These are phyloP conservation scores for Herpotrichia juniperi DNA, from an alignment of 2,329 filamentous ascomycete genomes.

Conservation along the genomic window DNA sequence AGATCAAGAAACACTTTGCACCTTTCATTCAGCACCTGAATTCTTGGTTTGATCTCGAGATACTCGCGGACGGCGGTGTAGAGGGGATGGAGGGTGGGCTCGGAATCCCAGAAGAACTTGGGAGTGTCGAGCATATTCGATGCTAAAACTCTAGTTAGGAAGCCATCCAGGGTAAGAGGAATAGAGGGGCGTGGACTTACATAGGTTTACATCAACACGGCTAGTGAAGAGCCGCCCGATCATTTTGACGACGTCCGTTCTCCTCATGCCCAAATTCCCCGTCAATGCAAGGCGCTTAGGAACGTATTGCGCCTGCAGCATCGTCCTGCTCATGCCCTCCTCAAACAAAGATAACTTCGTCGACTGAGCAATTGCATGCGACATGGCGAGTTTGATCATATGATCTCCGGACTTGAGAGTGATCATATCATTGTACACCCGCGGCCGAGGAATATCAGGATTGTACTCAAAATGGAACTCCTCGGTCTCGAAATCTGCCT, in stretches of 20 bases:
- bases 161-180: background rate
- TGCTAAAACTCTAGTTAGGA: slow-evolving; percentile 57
- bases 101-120: slow-evolving; percentile 98
- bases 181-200: slow-evolving; percentile 62
- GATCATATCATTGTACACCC: slow-evolving; percentile 99
- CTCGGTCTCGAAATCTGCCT: slow-evolving; percentile 94
- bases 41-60: slow-evolving; percentile 93
- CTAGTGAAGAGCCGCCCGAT: slow-evolving; percentile 90
- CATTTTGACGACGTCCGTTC: slow-evolving; percentile 90
- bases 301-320: slow-evolving; percentile 90
- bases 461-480: slow-evolving; percentile 99
- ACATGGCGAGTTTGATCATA: slow-evolving; percentile 99
- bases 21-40: slow-evolving; percentile 95
- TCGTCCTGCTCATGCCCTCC: slow-evolving; percentile 92
- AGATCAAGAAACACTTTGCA: slow-evolving; percentile 96
- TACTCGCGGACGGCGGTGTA: slow-evolving; percentile 96
- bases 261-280: slow-evolving; percentile 87
- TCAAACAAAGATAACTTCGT: slow-evolving; percentile 97
- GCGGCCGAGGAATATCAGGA: slow-evolving; percentile 79
- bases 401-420: slow-evolving; percentile 92
- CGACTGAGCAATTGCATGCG: slow-evolving; percentile 95
- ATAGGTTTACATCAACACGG: slow-evolving; percentile 95
- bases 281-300: slow-evolving; percentile 88
- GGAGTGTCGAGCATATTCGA: slow-evolving; percentile 96
- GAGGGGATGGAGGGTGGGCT: slow-evolving; percentile 91